Evolutionary conservation across 2,329 filamentous ascomycete genomes (phyloP), one percentile per base, ranked within the genome.

Genomic region (Zopfia rhizophila): DNA sequence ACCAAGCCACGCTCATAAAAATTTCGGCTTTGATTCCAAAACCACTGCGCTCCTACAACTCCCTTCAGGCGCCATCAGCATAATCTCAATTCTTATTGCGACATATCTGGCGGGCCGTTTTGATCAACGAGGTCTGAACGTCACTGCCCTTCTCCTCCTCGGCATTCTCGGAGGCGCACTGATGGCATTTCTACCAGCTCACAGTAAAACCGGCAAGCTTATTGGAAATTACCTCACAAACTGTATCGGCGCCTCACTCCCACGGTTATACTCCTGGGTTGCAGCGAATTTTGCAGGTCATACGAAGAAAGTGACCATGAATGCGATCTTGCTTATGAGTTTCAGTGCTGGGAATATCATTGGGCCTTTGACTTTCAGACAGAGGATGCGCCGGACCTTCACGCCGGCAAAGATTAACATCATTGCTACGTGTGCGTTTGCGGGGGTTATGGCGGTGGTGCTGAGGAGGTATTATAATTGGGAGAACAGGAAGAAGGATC

Each of bases 291-390:
- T 61, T 3, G 65, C 65, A 6, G 66, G 66, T 2, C 62, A 69
- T 28, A 70, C 65, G 7, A 70, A 70, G 53, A 67, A 87, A 60
- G 82, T 86, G 32, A 79, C 85, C 18, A 83, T 82, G n/a, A 84
- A 83, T 19, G 65, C 58, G 5, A 65, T 70, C 0, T 49, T 72
- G 6, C 72, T 72, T 45, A 65, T 72, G 52, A 77, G 76, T 0
- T 82, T 71, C 38, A 73, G 66, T 24, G 30, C 68, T 0, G 69
- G 68, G 1, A 77, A 76, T 36, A 73, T 77, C 36, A 66, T 76
- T 4, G 73, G 64, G 0, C 74, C 75, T 0, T 65, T 73, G 37
- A 74, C 75, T 16, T 78, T 77, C 58, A 63, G 66, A 21, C 41
- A 68, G 0, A 42, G 55, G 0, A 68, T 75, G 32, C 63, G 66